A percentile compares a stretch with the other conserved stretches of the same genome.
Conservation (phyloP, 2,329 filamentous ascomycete genomes). For the Lasiodiplodia citricola region DNA sequence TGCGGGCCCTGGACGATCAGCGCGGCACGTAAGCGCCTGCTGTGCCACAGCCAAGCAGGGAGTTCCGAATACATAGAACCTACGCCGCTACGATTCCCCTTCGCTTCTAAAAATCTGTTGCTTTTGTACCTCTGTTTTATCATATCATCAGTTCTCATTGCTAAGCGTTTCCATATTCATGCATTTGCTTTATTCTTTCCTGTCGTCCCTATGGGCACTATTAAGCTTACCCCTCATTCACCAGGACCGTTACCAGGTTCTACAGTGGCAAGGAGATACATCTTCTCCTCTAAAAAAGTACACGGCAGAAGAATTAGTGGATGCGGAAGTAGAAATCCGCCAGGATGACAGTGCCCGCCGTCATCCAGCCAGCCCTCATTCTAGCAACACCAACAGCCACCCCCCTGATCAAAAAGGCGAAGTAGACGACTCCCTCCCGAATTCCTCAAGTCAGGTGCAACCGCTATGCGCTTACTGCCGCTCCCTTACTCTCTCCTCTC, state of each 20-base stretch:
- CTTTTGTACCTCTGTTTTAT: not conserved
- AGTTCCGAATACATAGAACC: not conserved
- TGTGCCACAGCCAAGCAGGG: not conserved
- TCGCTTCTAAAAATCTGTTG: not conserved
- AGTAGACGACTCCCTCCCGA: not conserved
- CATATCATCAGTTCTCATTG: too few relatives aligned
- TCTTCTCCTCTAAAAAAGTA: not conserved
- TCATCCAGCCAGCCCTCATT: too few relatives aligned
- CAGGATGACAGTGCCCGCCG: not conserved
- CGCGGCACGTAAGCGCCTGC: not conserved
- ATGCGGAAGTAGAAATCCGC: not conserved
- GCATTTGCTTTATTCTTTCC: not conserved
- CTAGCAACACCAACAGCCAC: too few relatives aligned
- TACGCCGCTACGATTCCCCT: not conserved
- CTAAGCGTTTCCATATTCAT: too few relatives aligned
- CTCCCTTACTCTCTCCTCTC: not conserved
- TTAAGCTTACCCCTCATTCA: not conserved
- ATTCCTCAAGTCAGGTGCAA: not conserved
- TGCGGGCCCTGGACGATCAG: not conserved
- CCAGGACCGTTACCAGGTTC: not conserved
- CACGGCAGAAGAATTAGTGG: not conserved
- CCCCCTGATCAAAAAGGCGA: too few relatives aligned
- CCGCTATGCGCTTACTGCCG: not conserved
- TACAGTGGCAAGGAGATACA: not conserved
- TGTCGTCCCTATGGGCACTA: not conserved